phyloP scores from a whole-genome alignment of 306 rosid genomes.

The Ziziphus jujuba region DNA sequence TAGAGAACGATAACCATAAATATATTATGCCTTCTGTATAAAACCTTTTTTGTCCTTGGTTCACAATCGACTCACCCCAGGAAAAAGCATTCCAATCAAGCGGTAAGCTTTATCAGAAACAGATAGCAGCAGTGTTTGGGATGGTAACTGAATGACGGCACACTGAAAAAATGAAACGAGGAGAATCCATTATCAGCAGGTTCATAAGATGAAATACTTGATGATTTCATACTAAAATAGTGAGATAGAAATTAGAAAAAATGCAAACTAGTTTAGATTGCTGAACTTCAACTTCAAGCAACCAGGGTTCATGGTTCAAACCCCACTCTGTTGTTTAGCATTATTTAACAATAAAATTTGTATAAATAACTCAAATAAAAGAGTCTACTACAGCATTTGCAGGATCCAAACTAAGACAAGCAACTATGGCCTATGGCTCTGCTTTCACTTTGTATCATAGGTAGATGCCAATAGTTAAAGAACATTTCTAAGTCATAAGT shows the following conservation, averaged over 20 bases:
- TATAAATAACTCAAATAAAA: neutral
- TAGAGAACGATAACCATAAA: slow-evolving; percentile 10
- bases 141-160: slow-evolving; percentile 95
- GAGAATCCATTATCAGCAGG: slow-evolving; percentile 13
- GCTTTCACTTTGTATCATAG: neutral
- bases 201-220: slow-evolving; percentile 6
- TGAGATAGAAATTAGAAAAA: neutral
- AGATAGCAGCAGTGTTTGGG: slow-evolving; percentile 90
- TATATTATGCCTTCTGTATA: neutral
- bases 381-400: too few species aligned
- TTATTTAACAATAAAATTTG: neutral
- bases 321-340: neutral
- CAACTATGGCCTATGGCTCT: neutral
- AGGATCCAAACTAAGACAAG: too few species aligned
- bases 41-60: neutral
- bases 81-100: slow-evolving; percentile 97
- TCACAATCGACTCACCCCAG: slow-evolving; percentile 64
- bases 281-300: neutral
- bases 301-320: neutral
- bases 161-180: slow-evolving; percentile 58
- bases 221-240: neutral
- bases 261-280: neutral
- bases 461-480: too few species aligned
- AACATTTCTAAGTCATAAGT: neutral
- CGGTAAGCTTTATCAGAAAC: slow-evolving; percentile 94